phyloP scores from a whole-genome alignment of 805 yeast species.

The Metschnikowia lochheadii region DNA sequence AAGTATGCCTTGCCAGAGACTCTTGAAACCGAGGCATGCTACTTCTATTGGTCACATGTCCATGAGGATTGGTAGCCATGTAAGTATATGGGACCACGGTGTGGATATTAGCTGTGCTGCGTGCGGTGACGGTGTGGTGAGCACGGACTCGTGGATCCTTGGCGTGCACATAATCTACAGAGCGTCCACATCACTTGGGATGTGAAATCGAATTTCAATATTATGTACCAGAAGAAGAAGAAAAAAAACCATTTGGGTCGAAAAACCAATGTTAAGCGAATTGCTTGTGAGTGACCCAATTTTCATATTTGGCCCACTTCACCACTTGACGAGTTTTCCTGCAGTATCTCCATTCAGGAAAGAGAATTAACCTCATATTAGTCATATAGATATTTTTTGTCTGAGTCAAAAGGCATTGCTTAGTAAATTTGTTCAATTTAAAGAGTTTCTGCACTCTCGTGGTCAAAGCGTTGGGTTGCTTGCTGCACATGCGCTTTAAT shows the following conservation, averaged over 20 bases:
- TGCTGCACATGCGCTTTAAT: neutral
- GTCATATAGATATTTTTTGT: neutral
- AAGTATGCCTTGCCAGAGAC: neutral
- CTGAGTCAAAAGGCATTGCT: too few species aligned
- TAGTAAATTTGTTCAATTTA: too few species aligned
- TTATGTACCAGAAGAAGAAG: neutral
- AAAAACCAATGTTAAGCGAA: neutral
- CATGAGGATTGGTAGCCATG: conserved; percentile 3
- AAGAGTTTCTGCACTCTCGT: neutral
- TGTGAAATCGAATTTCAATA: neutral
- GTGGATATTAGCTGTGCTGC: neutral
- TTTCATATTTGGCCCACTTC: neutral
- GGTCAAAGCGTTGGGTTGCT: neutral
- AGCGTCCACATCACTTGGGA: neutral
- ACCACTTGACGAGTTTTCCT: neutral
- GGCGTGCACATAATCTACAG: conserved; percentile 1
- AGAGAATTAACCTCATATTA: neutral
- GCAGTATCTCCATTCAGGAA: neutral
- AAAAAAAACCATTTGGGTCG: too few species aligned
- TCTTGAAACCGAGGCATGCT: neutral
- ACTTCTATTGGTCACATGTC: neutral
- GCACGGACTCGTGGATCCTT: neutral
- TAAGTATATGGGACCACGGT: neutral
- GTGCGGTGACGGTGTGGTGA: neutral
- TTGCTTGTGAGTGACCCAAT: neutral